These are phyloP conservation scores for Jatropha multifida DNA, from an alignment of 441 rosid genomes.

Conservation along the genomic window DNA sequence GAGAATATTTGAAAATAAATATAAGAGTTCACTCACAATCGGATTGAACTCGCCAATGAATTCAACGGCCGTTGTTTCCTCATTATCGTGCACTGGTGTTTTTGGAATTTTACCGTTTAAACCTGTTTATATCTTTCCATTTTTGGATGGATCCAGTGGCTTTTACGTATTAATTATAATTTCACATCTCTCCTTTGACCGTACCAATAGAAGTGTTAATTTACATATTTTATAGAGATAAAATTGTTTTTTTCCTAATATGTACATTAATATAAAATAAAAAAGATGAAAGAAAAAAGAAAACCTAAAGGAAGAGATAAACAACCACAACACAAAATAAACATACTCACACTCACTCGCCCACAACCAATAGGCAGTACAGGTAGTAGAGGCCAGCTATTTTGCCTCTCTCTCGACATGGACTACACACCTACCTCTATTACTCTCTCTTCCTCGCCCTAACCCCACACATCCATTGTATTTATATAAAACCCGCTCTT, in stretches of 20 bases:
- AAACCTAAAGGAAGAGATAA: too few relatives aligned
- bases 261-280: too few relatives aligned
- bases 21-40: constrained; percentile 42
- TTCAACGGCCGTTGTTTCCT: constrained; percentile 42
- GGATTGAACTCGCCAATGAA: constrained; percentile 63
- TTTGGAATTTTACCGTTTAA: constrained; percentile 59
- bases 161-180: constrained; percentile 38
- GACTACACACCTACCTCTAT: constrained; percentile 36
- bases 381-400: constrained; percentile 38
- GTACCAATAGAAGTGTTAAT: too few relatives aligned
- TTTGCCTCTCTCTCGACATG: not conserved
- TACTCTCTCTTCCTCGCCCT: constrained; percentile 4
- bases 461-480: not conserved
- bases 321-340: too few relatives aligned
- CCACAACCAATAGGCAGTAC: not conserved
- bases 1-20: constrained; percentile 43
- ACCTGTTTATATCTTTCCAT: constrained; percentile 59
- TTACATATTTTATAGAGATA: too few relatives aligned
- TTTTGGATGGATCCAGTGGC: constrained; percentile 77
- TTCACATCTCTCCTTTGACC: too few relatives aligned
- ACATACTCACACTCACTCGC: not conserved
- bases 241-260: too few relatives aligned
- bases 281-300: too few relatives aligned
- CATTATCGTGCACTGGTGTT: constrained; percentile 27
- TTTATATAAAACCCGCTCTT: constrained; percentile 6